Evolutionary conservation across 495 filamentous ascomycete genomes (phyloP), one percentile per base, ranked within the genome.

Genomic region (Talaromyces adpressus): DNA sequence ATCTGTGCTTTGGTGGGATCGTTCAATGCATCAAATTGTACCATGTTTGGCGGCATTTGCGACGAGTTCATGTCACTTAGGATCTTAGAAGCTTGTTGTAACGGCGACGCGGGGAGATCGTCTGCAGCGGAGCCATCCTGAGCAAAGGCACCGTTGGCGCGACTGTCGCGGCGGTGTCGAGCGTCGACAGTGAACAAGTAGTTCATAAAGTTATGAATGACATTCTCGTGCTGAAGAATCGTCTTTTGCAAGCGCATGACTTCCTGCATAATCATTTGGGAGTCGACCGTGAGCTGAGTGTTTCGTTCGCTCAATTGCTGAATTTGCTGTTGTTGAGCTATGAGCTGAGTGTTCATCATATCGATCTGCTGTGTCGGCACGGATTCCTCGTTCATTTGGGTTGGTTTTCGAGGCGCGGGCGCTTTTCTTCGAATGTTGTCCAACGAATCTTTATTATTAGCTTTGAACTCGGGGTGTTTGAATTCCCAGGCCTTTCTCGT

Each of bases 371-470:
- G 91, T 5, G 88, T 84, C 0, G 91, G 89, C 39, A 88, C 87
- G 2, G 89, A 80, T 41, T 97, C 94, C 6, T 94, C 91, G 53
- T 62, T 73, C 23, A 66, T 65, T 66, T 82, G 78, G 61, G 85
- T 77, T 45, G 87, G 75, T 70, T 97, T 98, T 64, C 94, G 84
- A 14, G 93, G 90, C 2, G 93, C 92, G 3, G 94, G 94, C 5
- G 95, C 95, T 76, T 98, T 98, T 62, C 94, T 85, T 71, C 92
- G 85, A 69, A 98, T 98, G 71, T 97, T 98, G 69, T 98, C 94
- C 16, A 98, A 82, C 34, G 93, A 93, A 66, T 98, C 95, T 75
- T 96, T 97, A 73, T 92, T 93, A 75, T 98, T 93, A 57, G 88
- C 87, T 66, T 93, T 89, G 77, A 98, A 98, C 70, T 98, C 93